A percentile compares a stretch with the other conserved stretches of the same genome.
Evolutionary conservation across 2,329 filamentous ascomycete species (phyloP).

Genomic region (Zymoseptoria brevis): DNA sequence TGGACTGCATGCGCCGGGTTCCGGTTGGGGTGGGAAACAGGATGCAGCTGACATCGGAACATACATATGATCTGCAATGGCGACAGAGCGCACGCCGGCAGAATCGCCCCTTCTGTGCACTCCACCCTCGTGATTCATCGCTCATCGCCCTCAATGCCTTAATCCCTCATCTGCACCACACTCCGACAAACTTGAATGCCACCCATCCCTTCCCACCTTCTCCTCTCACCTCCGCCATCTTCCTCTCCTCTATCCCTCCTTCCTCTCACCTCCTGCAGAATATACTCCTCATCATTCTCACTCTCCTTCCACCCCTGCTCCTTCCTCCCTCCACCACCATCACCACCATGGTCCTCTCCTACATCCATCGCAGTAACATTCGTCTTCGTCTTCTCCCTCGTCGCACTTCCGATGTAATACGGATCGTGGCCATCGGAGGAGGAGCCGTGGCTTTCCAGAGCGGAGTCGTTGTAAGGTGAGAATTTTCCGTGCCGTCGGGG

Average conservation of each 20-base stretch:
- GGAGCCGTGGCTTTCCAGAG: neutral
- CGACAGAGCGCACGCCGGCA: too few species aligned
- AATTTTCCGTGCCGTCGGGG: neutral
- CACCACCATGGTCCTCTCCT: neutral
- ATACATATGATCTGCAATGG: neutral
- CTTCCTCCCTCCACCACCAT: conserved; percentile 4
- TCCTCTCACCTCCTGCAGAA: conserved; percentile 10
- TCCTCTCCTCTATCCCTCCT: conserved; percentile 1
- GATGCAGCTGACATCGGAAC: neutral
- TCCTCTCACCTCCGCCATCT: neutral
- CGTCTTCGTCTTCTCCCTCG: conserved; percentile 7
- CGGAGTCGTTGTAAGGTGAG: neutral
- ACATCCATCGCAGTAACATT: conserved; percentile 1
- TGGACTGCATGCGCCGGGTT: neutral
- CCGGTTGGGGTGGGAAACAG: neutral
- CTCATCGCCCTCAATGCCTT: neutral
- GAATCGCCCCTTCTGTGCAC: too few species aligned
- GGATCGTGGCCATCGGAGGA: neutral
- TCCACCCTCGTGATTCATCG: neutral
- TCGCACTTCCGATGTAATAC: neutral
- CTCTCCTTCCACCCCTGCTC: conserved; percentile 4
- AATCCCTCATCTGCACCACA: conserved; percentile 12
- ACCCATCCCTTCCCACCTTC: conserved; percentile 1
- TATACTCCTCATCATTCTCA: conserved; percentile 16
- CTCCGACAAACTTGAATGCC: conserved; percentile 15